Conservation (phyloP, 176 grass and related monocot genomes). For the Bolboschoenus planiculmis region DNA sequence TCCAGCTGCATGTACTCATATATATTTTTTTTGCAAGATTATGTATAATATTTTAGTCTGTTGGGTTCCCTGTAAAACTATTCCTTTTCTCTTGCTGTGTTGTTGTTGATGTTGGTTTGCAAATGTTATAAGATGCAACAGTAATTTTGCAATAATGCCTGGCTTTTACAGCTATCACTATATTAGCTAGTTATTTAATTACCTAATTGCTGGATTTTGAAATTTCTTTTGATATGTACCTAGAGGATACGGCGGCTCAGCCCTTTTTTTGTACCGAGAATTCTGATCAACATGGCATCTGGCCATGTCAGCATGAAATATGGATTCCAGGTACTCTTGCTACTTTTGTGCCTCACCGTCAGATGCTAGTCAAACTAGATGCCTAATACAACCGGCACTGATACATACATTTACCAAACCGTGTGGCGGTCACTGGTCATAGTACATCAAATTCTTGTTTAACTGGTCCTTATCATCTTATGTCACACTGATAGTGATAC, state of each 20-base stretch:
- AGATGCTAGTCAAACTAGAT: neutral
- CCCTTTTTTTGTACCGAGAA: conserved; percentile 82
- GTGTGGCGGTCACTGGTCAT: neutral
- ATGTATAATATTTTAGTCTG: neutral
- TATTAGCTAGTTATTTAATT: neutral
- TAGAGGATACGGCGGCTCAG: conserved; percentile 79
- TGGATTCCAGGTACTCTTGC: conserved; percentile 63
- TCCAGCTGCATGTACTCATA: neutral
- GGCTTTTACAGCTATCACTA: neutral
- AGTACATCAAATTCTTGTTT: neutral
- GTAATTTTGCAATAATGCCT: neutral
- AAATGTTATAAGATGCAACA: neutral
- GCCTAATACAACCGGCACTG: neutral
- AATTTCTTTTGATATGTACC: conserved; percentile 9
- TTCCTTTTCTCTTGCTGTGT: neutral
- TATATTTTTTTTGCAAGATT: neutral
- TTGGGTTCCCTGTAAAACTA: neutral
- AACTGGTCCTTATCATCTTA: neutral
- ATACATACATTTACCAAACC: neutral
- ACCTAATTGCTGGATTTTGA: neutral
- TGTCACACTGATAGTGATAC: neutral
- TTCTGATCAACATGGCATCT: conserved; percentile 98
- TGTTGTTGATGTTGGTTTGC: neutral
- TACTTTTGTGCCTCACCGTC: neutral
- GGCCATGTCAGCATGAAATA: conserved; percentile 96